Evolutionary conservation across 495 filamentous ascomycete species (phyloP), one percentile per base, ranked within the genome.

Genomic region (Parathielavia hyrcaniae): DNA sequence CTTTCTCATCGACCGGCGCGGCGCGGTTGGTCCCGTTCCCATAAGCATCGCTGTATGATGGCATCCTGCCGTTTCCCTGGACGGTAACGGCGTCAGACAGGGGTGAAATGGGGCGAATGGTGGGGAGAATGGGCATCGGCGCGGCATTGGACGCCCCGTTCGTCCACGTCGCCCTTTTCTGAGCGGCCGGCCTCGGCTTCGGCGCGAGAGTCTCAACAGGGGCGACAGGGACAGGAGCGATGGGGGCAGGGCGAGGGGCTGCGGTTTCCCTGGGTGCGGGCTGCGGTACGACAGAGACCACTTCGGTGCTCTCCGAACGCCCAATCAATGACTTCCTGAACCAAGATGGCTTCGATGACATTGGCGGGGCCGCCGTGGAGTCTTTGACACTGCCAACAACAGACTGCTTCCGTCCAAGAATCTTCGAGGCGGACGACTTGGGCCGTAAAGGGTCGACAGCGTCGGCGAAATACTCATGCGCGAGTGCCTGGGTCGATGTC

Each of bases 91-190:
- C 84, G 69, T 95, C 89, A 5, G 91, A 95, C 41, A 99, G 70
- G 20, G 93, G 93, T 9, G 93, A 97, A 20, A 97, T 90, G 19
- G 95, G 95, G 47, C 88, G 84, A 51, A 99, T 97, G 8, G 95
- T 96, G 19, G 95, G 95, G 40, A 99, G 77, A 59, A 99, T 99
- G 19, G 90, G 93, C 86, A 99, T 99, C 6, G 95, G 95, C 41
- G 93, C 92, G 34, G 85, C 88, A 67, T 88, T 95, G 7, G 86
- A 83, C 16, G 79, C 78, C 8, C 86, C 85, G 68, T 86, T 87
- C n/a, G 80, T 81, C 91, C 91, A 96, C 16, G 91, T 96, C 13
- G 87, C 83, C 66, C 91, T 83, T 73, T 97, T 97, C 59, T 69
- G 75, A 13, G 80, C 75, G 41, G 77, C 72, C 1, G 86, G 82